Base-by-base conservation (phyloP, 768 basidiomycete genomes). In the Tylopilus subfusipes region DNA sequence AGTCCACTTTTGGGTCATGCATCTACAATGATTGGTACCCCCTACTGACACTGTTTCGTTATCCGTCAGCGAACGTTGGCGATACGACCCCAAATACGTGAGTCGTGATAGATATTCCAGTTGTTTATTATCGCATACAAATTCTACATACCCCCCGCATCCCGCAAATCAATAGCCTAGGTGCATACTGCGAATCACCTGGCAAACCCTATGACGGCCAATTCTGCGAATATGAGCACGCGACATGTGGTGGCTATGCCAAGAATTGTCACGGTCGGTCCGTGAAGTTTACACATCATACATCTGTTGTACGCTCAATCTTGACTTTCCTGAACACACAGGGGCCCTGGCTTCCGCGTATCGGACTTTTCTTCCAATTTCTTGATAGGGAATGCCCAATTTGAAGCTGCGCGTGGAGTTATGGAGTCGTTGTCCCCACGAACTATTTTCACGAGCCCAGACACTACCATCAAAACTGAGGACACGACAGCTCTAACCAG, bases 51-150 rank as follows among this genome's bases (percentile, higher is more conserved):
- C 21, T 7, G 7, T 42, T 51, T 18, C 11, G 1, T 50, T 50
- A 21, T 14, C 12, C 31, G 22, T 33, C 57, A 88, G 86, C 87
- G n/a, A 89, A 89, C 56, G 87, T 90, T 40, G 87, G 89, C 4
- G 87, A 89, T 63, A 87, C 85, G 27, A 87, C 78, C 57, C 88
- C 88, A 13, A 90, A 92, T 66, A 89, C 85, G 85, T 88, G 54
- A 64, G 85, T 75, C 44, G 45, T 22, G 10, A 33, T 5, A 33
- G 9, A 2, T n/a, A 33, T 6, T 27, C n/a, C 6, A 6, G 19
- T 27, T 21, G 16, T 38, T 46, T 18, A 16, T 42, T 21, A 22
- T n/a, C 53, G 19, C 53, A 48, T 40, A 27, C n/a, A 31, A 33
- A 51, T 43, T 19, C 55, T 40, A 42, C 30, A 45, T 33, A 29